phyloP scores from a whole-genome alignment of 208 protist genomes.

The Trypanosoma caninum region DNA sequence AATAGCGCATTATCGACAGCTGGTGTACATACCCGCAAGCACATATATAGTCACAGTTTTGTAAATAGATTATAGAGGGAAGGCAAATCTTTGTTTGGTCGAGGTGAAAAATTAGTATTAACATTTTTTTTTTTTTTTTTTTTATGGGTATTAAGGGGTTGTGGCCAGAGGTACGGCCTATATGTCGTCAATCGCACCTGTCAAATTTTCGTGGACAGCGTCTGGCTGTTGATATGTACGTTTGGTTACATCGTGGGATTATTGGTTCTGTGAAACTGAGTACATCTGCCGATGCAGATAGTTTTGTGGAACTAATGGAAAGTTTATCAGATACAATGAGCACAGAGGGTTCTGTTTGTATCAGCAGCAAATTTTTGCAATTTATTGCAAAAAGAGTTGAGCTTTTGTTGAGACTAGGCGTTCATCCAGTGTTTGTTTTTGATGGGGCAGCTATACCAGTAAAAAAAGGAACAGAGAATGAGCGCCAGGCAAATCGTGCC shows the following conservation, averaged over 20 bases:
- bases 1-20: too few species aligned
- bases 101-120: background rate
- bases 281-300: constrained; percentile 14
- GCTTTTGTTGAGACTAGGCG: constrained; percentile 49
- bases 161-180: constrained; percentile 68
- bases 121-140: constrained; percentile 15
- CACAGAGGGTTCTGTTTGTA: background rate
- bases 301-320: background rate
- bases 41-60: too few species aligned
- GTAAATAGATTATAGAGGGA: too few species aligned
- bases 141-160: constrained; percentile 86
- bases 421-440: constrained; percentile 79
- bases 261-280: constrained; percentile 39
- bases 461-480: constrained; percentile 63
- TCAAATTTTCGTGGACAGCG: constrained; percentile 70
- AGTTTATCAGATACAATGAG: background rate
- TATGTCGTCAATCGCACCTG: constrained; percentile 70
- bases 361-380: constrained; percentile 22
- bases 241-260: constrained; percentile 79
- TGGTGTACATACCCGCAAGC: too few species aligned
- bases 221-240: constrained; percentile 87
- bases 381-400: constrained; percentile 30
- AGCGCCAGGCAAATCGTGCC: constrained; percentile 33
- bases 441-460: constrained; percentile 80
- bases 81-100: too few species aligned